Percentiles rank a stretch among this genome's conserved stretches.
phyloP scores from a whole-genome alignment of 2,329 filamentous ascomycete genomes.

The Aspergillus floridensis region DNA sequence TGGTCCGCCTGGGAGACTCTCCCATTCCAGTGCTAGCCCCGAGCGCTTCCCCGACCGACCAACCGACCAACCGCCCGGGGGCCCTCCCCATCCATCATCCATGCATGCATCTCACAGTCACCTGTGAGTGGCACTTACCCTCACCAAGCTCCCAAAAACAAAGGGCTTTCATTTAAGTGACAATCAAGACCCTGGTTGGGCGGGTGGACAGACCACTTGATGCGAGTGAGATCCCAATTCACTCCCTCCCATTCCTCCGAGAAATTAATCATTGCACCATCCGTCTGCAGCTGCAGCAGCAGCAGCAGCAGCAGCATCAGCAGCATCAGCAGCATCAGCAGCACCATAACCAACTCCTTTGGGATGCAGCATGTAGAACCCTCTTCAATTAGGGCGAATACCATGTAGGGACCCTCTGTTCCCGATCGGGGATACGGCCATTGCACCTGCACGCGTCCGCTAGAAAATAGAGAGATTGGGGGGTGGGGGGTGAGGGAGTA shows the following conservation, averaged over 20 bases:
- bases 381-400: background rate
- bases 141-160: too few species aligned
- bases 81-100: background rate
- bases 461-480: background rate
- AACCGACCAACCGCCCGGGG: too few species aligned
- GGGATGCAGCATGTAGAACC: background rate
- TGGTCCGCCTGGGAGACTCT: constrained; percentile 5
- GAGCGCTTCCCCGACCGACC: background rate
- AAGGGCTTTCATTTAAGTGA: too few species aligned
- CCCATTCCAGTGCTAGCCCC: constrained; percentile 9
- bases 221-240: constrained; percentile 1
- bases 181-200: too few species aligned
- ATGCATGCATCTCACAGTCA: constrained; percentile 2
- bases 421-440: constrained; percentile 1
- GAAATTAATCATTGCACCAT: background rate
- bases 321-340: too few species aligned
- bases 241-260: constrained; percentile 3
- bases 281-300: background rate
- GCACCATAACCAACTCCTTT: background rate
- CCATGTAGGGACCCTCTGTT: background rate
- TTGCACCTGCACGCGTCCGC: background rate
- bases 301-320: too few species aligned
- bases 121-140: constrained; percentile 1
- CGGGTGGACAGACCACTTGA: too few species aligned
- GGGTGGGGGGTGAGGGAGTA: too few species aligned